Base-by-base conservation (phyloP, 257 asterid genomes). In the Jacaranda copaia region DNA sequence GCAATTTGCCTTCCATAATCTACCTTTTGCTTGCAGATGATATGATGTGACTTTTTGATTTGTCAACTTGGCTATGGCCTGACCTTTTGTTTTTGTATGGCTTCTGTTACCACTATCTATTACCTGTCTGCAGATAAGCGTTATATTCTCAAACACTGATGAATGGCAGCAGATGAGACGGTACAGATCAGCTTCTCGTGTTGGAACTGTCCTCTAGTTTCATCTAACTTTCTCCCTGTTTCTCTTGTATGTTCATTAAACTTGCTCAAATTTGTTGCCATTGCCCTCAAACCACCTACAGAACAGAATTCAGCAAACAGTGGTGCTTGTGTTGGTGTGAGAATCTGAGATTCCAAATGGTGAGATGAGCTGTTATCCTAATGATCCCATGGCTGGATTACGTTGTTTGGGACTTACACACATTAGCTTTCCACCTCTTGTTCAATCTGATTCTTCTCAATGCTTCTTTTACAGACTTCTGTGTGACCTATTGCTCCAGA, bases 381-480 rank as follows among this genome's bases (percentile, higher is more conserved):
- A 39, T 35, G 68, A 68, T 40, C 12, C 20, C 45, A 11, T 19
- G 38, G 49, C 42, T 52, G 35, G 51, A 55, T 59, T 12, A 2
- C 7, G 60, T 61, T 38, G 58, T 5, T 53, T 20, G 48, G 39
- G 39, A 59, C 46, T 60, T 6, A 9, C 65, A 35, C 45, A 36
- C 35, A 39, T 49, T 49, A 59, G 73, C 16, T 62, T 70, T 32
- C 39, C 66, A 38, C 72, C 62, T 63, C 58, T 5, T 62, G 32
- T 75, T 43, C 74, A 55, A 53, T 62, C 70, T 39, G 6, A 40
- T n/a, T 63, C 3, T 79, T 66, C 49, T 72, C 4, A 16, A 66
- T 57, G 48, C 9, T 40, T 63, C 38, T n/a, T 61, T 61, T 25
- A 4, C 6, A 39, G 2, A 64, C 56, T 25, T 32, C 8, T 42